These are phyloP conservation scores for Phoma sp. DNA, from an alignment of 2,329 filamentous ascomycete genomes.

Conservation along the genomic window DNA sequence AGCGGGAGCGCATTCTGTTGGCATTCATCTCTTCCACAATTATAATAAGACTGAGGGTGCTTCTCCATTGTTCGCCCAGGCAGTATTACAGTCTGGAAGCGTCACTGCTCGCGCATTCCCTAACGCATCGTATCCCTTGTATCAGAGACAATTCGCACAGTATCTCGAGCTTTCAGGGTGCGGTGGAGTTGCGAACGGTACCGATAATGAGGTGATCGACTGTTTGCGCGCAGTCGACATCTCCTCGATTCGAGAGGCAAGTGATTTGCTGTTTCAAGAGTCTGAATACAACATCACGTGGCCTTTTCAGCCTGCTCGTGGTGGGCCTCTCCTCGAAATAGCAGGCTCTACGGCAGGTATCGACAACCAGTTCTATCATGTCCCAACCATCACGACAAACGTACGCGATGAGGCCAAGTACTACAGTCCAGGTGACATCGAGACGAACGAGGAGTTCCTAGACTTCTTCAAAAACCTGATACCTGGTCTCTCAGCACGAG, in stretches of 20 bases:
- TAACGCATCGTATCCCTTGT: slow-evolving; percentile 35
- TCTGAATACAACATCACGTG: slow-evolving; percentile 50
- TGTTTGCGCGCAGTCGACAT: slow-evolving; percentile 50
- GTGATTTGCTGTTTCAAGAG: slow-evolving; percentile 41
- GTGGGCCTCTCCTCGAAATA: slow-evolving; percentile 53
- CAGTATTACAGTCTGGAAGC: slow-evolving; percentile 36
- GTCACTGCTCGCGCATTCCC: slow-evolving; percentile 37
- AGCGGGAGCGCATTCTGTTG: slow-evolving; percentile 41
- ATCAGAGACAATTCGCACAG: slow-evolving; percentile 31
- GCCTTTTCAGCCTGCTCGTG: slow-evolving; percentile 55
- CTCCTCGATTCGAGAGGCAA: slow-evolving; percentile 44
- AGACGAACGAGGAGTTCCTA: slow-evolving; percentile 43
- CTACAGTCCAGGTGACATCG: slow-evolving; percentile 33
- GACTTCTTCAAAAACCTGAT: slow-evolving; percentile 33
- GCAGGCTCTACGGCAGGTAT: slow-evolving; percentile 46
- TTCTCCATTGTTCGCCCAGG: slow-evolving; percentile 34
- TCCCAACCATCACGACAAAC: slow-evolving; percentile 38
- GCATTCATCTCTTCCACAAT: slow-evolving; percentile 39
- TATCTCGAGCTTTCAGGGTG: slow-evolving; percentile 29
- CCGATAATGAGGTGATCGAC: slow-evolving; percentile 40
- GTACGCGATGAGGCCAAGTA: slow-evolving; percentile 42
- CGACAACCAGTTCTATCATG: slow-evolving; percentile 32
- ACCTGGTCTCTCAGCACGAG: slow-evolving; percentile 22
- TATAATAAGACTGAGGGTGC: slow-evolving; percentile 31
- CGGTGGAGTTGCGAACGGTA: slow-evolving; percentile 23